Base-by-base conservation (phyloP, 2,329 filamentous ascomycete species). In the Pezicula rhizophila region DNA sequence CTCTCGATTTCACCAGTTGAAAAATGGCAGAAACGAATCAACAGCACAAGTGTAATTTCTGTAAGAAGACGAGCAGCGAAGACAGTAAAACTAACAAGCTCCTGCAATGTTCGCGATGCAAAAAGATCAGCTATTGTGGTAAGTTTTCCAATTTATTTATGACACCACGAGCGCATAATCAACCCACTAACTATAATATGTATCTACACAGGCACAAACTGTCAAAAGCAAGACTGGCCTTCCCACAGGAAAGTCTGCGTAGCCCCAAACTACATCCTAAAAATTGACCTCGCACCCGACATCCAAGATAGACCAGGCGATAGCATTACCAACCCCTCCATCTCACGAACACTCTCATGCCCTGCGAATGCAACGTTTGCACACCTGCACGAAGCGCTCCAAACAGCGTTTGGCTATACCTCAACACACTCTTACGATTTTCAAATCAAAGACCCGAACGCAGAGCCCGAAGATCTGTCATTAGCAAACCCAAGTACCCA, bases 281-380 rank as follows among this genome's bases (percentile, higher is more conserved):
- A 23, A 15, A 34, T 56, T 11, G 42, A 50, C 14, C 44, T 56
- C 5, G 37, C 1, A 15, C 54, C 52, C 23, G 7, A 17, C n/a
- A 31, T 56, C 11, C 8, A 31, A 12, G 28, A 31, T 23, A 5
- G 23, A 7, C 23, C 23, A 10, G 11, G 11, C 8, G 28, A 31
- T 7, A 31, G 28, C 8, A 31, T 31, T 10, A 48, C 25, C 11
- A 52, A 52, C 5, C 54, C 52, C 2, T 35, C 23, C 12, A 34
- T 54, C 3, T 46, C 42, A 2, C 45, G 52, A 25, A 56, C 44
- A 5, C 23, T 56, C 3, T 51, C 52, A 5, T 51, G 50, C 10
- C 54, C 54, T 23, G 46, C 52, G 0, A 31, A 25, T 4, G 46
- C 52, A 4, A 49, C 46, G 2, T 54, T 56, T 8, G 43, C 42